Evolutionary conservation across 179 eudicot species (phyloP).

Genomic region (Heliamphora pulchella): DNA sequence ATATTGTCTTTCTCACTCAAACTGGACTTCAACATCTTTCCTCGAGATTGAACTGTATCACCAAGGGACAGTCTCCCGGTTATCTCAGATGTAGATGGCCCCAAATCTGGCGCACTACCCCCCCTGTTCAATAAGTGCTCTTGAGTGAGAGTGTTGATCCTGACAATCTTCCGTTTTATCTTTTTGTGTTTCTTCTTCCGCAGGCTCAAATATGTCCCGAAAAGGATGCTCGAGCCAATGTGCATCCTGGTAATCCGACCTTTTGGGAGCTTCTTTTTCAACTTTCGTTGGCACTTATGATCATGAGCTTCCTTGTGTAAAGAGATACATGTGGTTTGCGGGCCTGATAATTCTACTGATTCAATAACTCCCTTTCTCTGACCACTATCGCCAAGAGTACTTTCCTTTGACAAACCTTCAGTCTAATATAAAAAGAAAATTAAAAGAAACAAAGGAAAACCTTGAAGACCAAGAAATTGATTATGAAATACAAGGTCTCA

Average conservation of each 20-base stretch:
- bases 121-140: conserved; percentile 21
- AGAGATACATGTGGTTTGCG: conserved; percentile 7
- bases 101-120: conserved; percentile 22
- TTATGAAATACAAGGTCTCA: background rate
- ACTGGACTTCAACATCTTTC: conserved; percentile 13
- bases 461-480: background rate
- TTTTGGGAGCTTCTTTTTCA: conserved; percentile 33
- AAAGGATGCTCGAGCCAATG: conserved; percentile 55
- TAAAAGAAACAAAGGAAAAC: background rate
- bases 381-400: conserved; percentile 5
- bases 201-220: conserved; percentile 34
- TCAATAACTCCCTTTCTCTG: conserved; percentile 1
- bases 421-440: background rate
- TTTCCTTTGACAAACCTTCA: conserved; percentile 10
- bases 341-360: conserved; percentile 8
- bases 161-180: conserved; percentile 22
- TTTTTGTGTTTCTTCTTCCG: conserved; percentile 50
- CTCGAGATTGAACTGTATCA: conserved; percentile 16
- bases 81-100: conserved; percentile 43
- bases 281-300: conserved; percentile 16
- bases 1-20: conserved; percentile 20
- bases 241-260: conserved; percentile 28
- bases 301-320: conserved; percentile 12
- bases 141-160: conserved; percentile 21
- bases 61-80: conserved; percentile 7